Evolutionary conservation across 2,329 filamentous ascomycete species (phyloP), one percentile per base, ranked within the genome.

Genomic region (Curvularia eragrostidis): DNA sequence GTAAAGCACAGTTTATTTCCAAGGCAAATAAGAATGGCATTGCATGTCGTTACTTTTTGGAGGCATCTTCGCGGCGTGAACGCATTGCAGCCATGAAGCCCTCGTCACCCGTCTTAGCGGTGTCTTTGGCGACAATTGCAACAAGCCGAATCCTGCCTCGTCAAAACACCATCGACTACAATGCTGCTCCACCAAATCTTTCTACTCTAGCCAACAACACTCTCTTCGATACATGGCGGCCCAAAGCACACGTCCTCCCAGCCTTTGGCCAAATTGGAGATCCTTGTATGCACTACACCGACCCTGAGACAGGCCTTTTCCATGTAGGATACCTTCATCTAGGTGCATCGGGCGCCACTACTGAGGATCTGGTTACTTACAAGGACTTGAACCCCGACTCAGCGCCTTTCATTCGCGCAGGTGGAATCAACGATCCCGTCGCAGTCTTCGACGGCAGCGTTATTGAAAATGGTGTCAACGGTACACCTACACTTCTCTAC

Each of bases 371-470:
- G 18, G 73, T 81, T 13, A 79, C 75, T 21, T 81, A 80, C 57
- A 56, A 68, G 18, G 80, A 81, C 42, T 59, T 77, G 12, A 72
- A 75, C 24, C 41, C 54, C 26, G 66, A 69, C 39, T 67, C 68
- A 2, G 68, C 59, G 18, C 67, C 68, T 1, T 73, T 74, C 55
- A 74, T 75, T 12, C 55, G 61, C 2, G 59, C 68, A 15, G 79
- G 79, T 8, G 73, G 72, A 7, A 75, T 76, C n/a, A 81, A 81
- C 48, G 80, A 81, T 49, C 76, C 75, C 0, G 58, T 81, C 15
- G 78, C 78, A 42, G 78, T 82, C 15, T 82, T 82, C 52, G 80
- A 81, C 46, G 80, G 80, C 2, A 75, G 75, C 15, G 77, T 81
- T 15, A 80, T 81, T 44, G 78, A 80, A 9, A 65, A 55, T 3